A percentile compares a stretch with the other conserved stretches of the same genome.
Evolutionary conservation across 176 grass and related monocot genomes (phyloP).

Genomic region (Hyparrhenia diplandra): DNA sequence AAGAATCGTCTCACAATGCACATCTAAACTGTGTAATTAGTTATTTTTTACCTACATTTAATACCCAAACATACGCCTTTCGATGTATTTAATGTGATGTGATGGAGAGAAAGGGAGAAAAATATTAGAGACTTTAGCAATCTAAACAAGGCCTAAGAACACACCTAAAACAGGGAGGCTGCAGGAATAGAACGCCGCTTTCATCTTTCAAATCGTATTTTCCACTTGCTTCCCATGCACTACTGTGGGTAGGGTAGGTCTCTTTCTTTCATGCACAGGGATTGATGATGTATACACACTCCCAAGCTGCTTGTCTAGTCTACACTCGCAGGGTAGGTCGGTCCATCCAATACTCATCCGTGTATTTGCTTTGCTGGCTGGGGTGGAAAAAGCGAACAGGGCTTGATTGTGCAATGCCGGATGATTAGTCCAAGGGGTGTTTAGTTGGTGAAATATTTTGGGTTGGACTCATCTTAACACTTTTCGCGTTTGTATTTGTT

Average conservation of each 20-base stretch:
- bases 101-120: too few species aligned
- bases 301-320: not conserved
- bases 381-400: not conserved
- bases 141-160: too few species aligned
- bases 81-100: too few species aligned
- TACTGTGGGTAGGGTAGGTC: not conserved
- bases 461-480: too few species aligned
- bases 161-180: too few species aligned
- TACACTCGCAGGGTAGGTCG: not conserved
- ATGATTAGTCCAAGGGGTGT: constrained; percentile 37
- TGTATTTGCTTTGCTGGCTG: not conserved
- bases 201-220: not conserved
- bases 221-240: not conserved
- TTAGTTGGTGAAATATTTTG: too few species aligned
- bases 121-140: too few species aligned
- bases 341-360: not conserved
- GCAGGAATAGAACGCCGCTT: not conserved
- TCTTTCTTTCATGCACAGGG: not conserved
- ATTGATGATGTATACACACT: constrained; percentile 1
- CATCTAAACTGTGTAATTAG: too few species aligned
- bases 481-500: too few species aligned
- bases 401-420: not conserved
- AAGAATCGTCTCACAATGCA: too few species aligned
- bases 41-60: too few species aligned
- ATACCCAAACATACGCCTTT: too few species aligned